Conservation (phyloP, 148 eudicot species). For the Pharnaceum exiguum region DNA sequence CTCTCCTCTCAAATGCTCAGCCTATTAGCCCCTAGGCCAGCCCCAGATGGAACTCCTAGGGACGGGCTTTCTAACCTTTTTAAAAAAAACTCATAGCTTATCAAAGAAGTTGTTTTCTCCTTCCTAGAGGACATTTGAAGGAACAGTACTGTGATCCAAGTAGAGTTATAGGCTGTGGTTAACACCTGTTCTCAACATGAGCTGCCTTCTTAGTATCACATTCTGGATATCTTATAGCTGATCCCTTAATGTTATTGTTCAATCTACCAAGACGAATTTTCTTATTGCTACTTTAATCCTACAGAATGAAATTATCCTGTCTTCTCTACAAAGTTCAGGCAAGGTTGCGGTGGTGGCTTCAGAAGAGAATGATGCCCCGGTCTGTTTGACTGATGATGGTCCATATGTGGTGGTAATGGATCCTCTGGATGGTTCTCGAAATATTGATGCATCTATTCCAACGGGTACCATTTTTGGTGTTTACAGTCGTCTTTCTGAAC, state of each 20-base stretch:
- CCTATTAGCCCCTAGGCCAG: no score
- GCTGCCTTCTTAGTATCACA: not conserved
- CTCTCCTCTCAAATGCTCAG: no score
- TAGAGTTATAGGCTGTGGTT: no score
- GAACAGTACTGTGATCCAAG: no score
- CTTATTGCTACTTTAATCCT: constrained; percentile 5
- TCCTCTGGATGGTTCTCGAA: constrained; percentile 94
- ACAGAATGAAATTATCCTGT: constrained; percentile 87
- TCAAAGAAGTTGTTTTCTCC: no score
- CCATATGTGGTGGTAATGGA: constrained; percentile 94
- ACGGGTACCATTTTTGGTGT: constrained; percentile 95
- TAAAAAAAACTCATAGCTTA: no score
- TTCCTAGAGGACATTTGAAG: no score
- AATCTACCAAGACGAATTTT: not conserved
- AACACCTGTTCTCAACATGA: no score
- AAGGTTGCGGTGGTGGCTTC: constrained; percentile 97
- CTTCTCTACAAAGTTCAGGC: constrained; percentile 68
- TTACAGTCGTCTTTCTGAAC: constrained; percentile 64
- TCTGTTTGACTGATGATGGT: constrained; percentile 71
- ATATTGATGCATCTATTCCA: constrained; percentile 97
- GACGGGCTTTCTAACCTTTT: no score
- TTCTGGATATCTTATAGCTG: not conserved
- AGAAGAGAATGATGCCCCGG: constrained; percentile 92
- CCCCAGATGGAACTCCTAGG: no score
- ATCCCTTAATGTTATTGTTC: not conserved